Percentiles rank a stretch among this genome's conserved stretches.
Evolutionary conservation across 2,329 filamentous ascomycete species (phyloP).

Genomic region (Fonsecaea monophora): DNA sequence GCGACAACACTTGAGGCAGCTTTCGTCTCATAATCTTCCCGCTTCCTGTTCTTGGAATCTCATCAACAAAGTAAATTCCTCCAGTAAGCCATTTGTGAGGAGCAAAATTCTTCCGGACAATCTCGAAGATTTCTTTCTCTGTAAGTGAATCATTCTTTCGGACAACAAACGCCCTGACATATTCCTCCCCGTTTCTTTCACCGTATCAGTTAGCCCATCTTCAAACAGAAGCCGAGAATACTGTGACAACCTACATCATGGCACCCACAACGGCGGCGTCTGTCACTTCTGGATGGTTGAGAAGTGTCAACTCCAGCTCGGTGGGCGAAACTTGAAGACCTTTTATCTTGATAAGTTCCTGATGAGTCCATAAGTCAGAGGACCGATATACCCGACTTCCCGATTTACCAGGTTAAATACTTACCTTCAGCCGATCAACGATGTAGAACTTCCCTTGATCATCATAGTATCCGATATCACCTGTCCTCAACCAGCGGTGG

Average conservation of each 20-base stretch:
- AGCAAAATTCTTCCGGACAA: constrained; percentile 53
- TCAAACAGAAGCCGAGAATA: not conserved
- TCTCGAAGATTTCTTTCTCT: constrained; percentile 48
- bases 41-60: constrained; percentile 54
- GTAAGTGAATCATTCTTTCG: constrained; percentile 45
- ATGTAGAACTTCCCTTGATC: constrained; percentile 73
- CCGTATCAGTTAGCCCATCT: not conserved
- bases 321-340: constrained; percentile 69
- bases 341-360: constrained; percentile 64
- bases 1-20: not conserved
- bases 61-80: constrained; percentile 54
- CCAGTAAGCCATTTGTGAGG: constrained; percentile 55
- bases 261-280: constrained; percentile 64
- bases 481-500: constrained; percentile 57
- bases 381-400: not conserved
- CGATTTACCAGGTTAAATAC: not conserved
- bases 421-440: constrained; percentile 70
- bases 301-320: constrained; percentile 61
- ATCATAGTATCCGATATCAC: constrained; percentile 45
- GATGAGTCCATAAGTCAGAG: not conserved
- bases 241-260: constrained; percentile 31
- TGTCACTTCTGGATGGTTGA: constrained; percentile 50
- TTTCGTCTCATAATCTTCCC: constrained; percentile 47
- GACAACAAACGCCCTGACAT: constrained; percentile 27
- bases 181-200: constrained; percentile 14